Evolutionary conservation across 1,284 basidiomycete species (phyloP).

Genomic region (Wallemia ichthyophaga): DNA sequence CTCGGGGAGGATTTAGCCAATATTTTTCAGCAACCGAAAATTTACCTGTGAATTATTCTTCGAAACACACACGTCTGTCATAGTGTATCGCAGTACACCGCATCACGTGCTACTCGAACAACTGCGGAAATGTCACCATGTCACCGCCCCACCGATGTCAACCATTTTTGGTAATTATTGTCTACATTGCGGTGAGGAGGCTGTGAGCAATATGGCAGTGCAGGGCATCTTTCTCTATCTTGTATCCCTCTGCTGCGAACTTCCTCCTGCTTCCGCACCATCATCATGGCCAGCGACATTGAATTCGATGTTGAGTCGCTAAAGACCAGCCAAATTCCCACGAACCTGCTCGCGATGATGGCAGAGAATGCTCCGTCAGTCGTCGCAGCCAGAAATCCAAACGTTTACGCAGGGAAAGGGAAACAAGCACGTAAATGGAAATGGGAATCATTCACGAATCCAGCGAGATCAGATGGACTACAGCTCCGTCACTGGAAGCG

Average conservation of each 20-base stretch:
- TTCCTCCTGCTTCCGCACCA: not conserved
- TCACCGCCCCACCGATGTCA: not conserved
- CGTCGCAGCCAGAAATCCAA: constrained; percentile 10
- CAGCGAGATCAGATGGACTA: constrained; percentile 7
- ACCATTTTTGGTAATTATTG: not conserved
- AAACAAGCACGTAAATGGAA: constrained; percentile 23
- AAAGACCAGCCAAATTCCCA: constrained; percentile 25
- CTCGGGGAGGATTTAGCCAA: no score
- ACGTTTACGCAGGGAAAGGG: constrained; percentile 32
- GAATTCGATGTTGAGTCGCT: no score
- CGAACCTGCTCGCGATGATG: constrained; percentile 77
- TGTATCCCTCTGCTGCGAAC: not conserved
- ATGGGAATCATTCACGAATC: constrained; percentile 6
- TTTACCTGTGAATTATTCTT: no score
- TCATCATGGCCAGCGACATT: not conserved
- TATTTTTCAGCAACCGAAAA: no score
- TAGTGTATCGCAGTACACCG: no score
- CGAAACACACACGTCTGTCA: no score
- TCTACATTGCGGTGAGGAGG: no score
- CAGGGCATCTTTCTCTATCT: not conserved
- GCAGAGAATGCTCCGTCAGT: constrained; percentile 67
- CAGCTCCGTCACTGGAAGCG: constrained; percentile 8
- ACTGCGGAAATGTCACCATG: no score
- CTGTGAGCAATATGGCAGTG: not conserved
- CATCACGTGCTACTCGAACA: no score